phyloP scores from a whole-genome alignment of 768 basidiomycete genomes.

The Leccinum rimulosum region DNA sequence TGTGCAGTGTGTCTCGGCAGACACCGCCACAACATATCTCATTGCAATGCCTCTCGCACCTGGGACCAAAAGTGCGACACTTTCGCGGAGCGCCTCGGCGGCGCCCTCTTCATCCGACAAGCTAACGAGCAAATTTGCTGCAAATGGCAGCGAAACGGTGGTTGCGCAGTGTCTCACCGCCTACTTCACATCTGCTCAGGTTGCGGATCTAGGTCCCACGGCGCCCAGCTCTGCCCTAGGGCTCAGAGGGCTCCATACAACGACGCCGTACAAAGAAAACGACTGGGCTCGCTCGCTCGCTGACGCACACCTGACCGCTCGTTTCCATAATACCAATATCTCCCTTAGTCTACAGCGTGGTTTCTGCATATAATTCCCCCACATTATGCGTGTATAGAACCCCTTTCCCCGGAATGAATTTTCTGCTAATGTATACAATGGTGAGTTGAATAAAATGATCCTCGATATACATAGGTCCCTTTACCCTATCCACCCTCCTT shows the following conservation, averaged over 20 bases:
- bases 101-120: conserved; percentile 13
- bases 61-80: too few relatives aligned
- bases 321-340: background rate
- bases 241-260: background rate
- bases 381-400: too few relatives aligned
- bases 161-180: conserved; percentile 1
- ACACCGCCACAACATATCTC: too few relatives aligned
- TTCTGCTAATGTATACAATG: too few relatives aligned
- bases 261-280: conserved; percentile 3
- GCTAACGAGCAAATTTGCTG: conserved; percentile 1
- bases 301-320: background rate
- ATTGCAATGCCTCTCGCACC: too few relatives aligned
- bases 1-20: too few relatives aligned
- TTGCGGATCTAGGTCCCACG: background rate
- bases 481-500: background rate
- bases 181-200: conserved; percentile 11
- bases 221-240: conserved; percentile 3
- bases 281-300: conserved; percentile 4
- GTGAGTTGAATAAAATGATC: background rate
- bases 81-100: too few relatives aligned
- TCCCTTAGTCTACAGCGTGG: background rate
- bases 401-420: too few relatives aligned
- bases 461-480: background rate
- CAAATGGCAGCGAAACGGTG: conserved; percentile 2
- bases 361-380: conserved; percentile 3